phyloP scores from a whole-genome alignment of 1,139 yeast species.

The Geotrichum cucujoidarum region DNA sequence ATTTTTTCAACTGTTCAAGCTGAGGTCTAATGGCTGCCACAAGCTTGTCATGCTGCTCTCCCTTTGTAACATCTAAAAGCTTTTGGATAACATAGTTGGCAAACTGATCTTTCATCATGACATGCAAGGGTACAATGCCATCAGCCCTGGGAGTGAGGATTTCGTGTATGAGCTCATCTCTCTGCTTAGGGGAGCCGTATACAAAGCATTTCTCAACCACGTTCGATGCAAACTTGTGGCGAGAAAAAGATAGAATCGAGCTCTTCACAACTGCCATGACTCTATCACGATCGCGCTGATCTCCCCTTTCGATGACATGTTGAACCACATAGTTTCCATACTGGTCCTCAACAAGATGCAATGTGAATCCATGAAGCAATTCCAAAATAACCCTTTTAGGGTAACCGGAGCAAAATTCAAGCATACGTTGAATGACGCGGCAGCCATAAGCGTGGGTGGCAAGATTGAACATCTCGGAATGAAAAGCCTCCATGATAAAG shows the following conservation, averaged over 20 bases:
- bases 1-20: slow-evolving; percentile 39
- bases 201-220: slow-evolving; percentile 93
- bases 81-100: slow-evolving; percentile 97
- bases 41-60: slow-evolving; percentile 44
- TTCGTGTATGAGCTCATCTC: slow-evolving; percentile 56
- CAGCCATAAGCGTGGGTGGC: slow-evolving; percentile 98
- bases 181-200: slow-evolving; percentile 60
- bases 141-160: slow-evolving; percentile 49
- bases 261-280: slow-evolving; percentile 49
- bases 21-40: slow-evolving; percentile 40
- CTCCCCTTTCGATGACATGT: slow-evolving; percentile 83
- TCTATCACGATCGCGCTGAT: slow-evolving; percentile 46
- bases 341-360: slow-evolving; percentile 84
- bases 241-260: slow-evolving; percentile 74
- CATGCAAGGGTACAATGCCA: slow-evolving; percentile 37
- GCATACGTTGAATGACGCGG: slow-evolving; percentile 85
- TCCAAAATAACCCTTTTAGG: slow-evolving; percentile 57
- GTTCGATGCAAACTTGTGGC: slow-evolving; percentile 95
- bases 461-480: slow-evolving; percentile 76
- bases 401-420: slow-evolving; percentile 62
- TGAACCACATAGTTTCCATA: slow-evolving; percentile 97
- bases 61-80: slow-evolving; percentile 74
- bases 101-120: slow-evolving; percentile 96
- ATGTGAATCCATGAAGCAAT: slow-evolving; percentile 70
- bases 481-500: slow-evolving; percentile 69